A percentile compares a stretch with the other conserved stretches of the same genome.
These are phyloP conservation scores for Pyrus communis DNA, from an alignment of 306 rosid genomes.

Conservation along the genomic window DNA sequence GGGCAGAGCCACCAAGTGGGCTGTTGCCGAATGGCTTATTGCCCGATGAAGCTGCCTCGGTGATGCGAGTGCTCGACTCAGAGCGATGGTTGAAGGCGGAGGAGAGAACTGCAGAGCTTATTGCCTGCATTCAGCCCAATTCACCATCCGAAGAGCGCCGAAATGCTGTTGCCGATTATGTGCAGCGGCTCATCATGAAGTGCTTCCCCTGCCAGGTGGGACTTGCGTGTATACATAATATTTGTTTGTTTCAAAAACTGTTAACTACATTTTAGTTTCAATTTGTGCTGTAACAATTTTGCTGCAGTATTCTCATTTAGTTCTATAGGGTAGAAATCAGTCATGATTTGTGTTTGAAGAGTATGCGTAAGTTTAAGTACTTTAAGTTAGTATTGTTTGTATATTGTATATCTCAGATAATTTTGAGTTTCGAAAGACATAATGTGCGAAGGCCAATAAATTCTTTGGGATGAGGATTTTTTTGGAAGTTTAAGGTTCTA, in stretches of 20 bases:
- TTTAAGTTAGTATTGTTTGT: not conserved
- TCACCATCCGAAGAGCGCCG: constrained; percentile 72
- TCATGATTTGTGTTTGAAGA: not conserved
- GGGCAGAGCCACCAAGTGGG: constrained; percentile 86
- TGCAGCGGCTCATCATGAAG: constrained; percentile 60
- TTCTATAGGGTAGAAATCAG: not conserved
- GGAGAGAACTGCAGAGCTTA: constrained; percentile 80
- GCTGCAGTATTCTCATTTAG: not conserved
- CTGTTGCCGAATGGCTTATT: constrained; percentile 84
- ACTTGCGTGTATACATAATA: not conserved
- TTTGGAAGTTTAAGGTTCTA: not conserved
- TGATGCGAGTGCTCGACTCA: constrained; percentile 61
- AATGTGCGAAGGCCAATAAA: not conserved
- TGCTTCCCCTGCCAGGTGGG: constrained; percentile 94
- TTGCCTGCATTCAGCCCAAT: constrained; percentile 94
- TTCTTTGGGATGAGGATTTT: not conserved
- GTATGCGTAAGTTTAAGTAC: not conserved
- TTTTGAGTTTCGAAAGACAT: not conserved
- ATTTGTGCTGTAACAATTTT: not conserved
- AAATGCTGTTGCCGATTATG: constrained; percentile 77
- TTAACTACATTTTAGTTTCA: not conserved
- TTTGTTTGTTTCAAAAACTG: not conserved
- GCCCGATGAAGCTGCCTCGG: constrained; percentile 78
- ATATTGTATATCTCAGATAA: not conserved
- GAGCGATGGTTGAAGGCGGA: constrained; percentile 86